Conservation (phyloP, 2,329 filamentous ascomycete genomes). For the Eutypella sp. region DNA sequence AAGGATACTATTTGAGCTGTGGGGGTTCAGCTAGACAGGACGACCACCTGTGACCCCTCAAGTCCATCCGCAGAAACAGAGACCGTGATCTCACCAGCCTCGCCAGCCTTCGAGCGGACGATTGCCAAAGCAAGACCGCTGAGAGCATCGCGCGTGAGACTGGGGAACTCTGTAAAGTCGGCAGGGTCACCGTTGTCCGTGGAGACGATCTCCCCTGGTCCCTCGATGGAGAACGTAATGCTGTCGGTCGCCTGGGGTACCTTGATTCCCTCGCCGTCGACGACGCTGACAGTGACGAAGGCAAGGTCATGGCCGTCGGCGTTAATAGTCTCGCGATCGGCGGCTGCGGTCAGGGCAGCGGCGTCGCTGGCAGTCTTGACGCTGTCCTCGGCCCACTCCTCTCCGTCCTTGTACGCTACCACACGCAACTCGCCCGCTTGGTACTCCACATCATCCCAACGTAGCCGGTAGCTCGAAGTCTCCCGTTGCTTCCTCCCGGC, state of each 20-base stretch:
- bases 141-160: conserved; percentile 34
- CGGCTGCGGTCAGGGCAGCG: conserved; percentile 30
- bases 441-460: conserved; percentile 49
- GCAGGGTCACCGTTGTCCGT: conserved; percentile 49
- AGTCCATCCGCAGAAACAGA: conserved; percentile 16
- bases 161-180: conserved; percentile 39
- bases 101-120: conserved; percentile 25
- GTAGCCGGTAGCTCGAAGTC: conserved; percentile 40
- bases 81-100: conserved; percentile 19
- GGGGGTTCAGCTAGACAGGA: not conserved
- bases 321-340: conserved; percentile 34
- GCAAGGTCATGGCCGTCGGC: conserved; percentile 41
- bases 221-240: conserved; percentile 39
- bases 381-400: conserved; percentile 39
- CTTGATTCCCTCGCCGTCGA: conserved; percentile 37
- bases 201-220: conserved; percentile 39
- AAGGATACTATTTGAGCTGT: too few species aligned
- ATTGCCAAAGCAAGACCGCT: conserved; percentile 36
- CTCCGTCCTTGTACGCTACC: conserved; percentile 42
- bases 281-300: conserved; percentile 40
- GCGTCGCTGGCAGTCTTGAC: conserved; percentile 37
- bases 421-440: conserved; percentile 42
- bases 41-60: conserved; percentile 7
- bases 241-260: conserved; percentile 38
- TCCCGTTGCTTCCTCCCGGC: conserved; percentile 34